Conservation (phyloP, 2,329 filamentous ascomycete species). For the Cercospora sojina region DNA sequence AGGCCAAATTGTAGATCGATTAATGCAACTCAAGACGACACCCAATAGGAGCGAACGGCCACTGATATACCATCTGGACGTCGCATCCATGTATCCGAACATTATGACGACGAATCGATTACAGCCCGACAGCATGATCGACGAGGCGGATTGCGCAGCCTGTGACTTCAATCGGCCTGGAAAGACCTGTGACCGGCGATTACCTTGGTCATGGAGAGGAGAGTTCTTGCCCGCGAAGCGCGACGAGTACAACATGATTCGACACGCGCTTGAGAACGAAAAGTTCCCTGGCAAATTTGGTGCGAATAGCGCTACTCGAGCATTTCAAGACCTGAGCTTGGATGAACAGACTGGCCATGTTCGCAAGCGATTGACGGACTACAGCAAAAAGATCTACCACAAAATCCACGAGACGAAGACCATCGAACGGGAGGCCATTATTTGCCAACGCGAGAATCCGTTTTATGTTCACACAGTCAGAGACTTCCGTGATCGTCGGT, state of each 20-base stretch:
- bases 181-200: slow-evolving; percentile 89
- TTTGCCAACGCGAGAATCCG: slow-evolving; percentile 95
- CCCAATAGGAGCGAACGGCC: slow-evolving; percentile 83
- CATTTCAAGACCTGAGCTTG: slow-evolving; percentile 74
- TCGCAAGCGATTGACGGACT: slow-evolving; percentile 84
- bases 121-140: slow-evolving; percentile 98
- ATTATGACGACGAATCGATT: slow-evolving; percentile 99
- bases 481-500: slow-evolving; percentile 93
- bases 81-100: slow-evolving; percentile 99
- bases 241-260: slow-evolving; percentile 99
- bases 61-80: slow-evolving; percentile 95
- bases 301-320: slow-evolving; percentile 66
- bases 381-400: slow-evolving; percentile 98
- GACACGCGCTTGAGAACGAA: slow-evolving; percentile 86
- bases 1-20: slow-evolving; percentile 69
- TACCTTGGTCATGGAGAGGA: slow-evolving; percentile 98
- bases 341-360: slow-evolving; percentile 81
- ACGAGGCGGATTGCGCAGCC: slow-evolving; percentile 91
- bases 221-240: slow-evolving; percentile 94
- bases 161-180: slow-evolving; percentile 98
- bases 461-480: slow-evolving; percentile 97
- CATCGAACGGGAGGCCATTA: slow-evolving; percentile 91
- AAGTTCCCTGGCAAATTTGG: slow-evolving; percentile 74
- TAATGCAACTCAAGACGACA: slow-evolving; percentile 72
- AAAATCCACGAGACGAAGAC: slow-evolving; percentile 96